Conservation (phyloP, 441 rosid genomes). For the Bruguiera hainesii region DNA sequence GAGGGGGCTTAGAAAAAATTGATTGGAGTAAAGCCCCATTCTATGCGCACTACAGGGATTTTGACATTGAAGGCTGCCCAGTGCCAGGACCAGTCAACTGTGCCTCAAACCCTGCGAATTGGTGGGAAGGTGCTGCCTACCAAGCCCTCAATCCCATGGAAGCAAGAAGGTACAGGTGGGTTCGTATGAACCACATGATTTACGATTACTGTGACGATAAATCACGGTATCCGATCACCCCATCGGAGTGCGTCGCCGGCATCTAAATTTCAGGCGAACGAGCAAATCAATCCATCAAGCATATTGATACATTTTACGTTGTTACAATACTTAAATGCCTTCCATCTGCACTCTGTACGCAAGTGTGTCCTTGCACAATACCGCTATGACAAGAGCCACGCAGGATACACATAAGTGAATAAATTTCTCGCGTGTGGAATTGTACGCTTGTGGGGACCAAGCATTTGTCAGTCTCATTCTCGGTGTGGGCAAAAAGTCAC, state of each 20-base stretch:
- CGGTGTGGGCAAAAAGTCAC: too few species aligned
- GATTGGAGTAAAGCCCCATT: slow-evolving; percentile 85
- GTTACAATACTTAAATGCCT: background rate
- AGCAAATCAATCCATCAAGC: background rate
- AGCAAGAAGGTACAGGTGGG: slow-evolving; percentile 77
- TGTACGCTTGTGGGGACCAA: too few species aligned
- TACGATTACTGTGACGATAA: slow-evolving; percentile 78
- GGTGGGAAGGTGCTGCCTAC: slow-evolving; percentile 89
- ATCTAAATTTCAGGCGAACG: background rate
- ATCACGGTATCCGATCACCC: slow-evolving; percentile 51
- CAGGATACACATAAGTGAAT: background rate
- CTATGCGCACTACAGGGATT: slow-evolving; percentile 75
- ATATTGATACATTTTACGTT: background rate
- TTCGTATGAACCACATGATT: slow-evolving; percentile 72
- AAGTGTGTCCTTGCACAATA: background rate
- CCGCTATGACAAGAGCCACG: background rate
- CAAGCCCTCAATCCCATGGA: slow-evolving; percentile 57
- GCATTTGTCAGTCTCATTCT: too few species aligned
- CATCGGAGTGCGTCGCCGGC: slow-evolving; percentile 54
- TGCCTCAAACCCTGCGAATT: slow-evolving; percentile 63
- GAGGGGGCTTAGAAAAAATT: slow-evolving; percentile 89
- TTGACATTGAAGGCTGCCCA: slow-evolving; percentile 74
- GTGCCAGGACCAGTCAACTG: slow-evolving; percentile 85
- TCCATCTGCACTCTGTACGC: background rate
- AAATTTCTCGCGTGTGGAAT: too few species aligned